Evolutionary conservation across 257 asterid genomes (phyloP).

Genomic region (Solanum arcanum): DNA sequence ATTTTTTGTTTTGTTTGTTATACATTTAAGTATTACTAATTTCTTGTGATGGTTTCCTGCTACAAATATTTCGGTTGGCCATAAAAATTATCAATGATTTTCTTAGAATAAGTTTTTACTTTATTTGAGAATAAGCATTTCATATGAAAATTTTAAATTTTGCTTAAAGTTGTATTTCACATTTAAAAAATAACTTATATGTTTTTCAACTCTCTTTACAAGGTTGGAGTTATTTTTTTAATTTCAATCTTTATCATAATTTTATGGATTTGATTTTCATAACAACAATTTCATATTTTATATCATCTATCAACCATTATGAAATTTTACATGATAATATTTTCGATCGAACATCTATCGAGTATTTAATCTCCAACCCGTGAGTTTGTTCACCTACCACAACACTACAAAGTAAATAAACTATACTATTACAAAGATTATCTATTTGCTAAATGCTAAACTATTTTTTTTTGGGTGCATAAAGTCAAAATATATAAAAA

Average conservation of each 20-base stretch:
- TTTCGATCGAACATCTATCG: not conserved
- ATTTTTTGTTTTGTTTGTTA: not conserved
- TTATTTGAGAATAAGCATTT: not conserved
- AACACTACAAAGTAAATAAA: not conserved
- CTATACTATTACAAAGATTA: not conserved
- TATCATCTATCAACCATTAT: not conserved
- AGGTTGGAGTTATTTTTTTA: not conserved
- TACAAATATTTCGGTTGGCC: not conserved
- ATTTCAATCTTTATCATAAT: not conserved
- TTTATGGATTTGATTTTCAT: accelerated
- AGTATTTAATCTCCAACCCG: not conserved
- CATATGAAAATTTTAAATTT: not conserved
- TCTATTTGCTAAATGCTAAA: not conserved
- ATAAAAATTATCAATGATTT: not conserved
- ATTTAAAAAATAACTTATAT: not conserved
- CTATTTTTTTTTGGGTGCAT: not conserved
- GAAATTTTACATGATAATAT: not conserved
- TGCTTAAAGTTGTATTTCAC: not conserved
- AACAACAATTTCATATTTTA: not conserved
- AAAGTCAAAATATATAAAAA: too few species aligned
- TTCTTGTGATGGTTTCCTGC: not conserved
- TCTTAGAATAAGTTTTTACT: not conserved
- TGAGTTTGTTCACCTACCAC: not conserved
- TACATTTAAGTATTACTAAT: not conserved
- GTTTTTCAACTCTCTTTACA: not conserved